Base-by-base conservation (phyloP, 768 basidiomycete genomes). In the Trametes elegans region DNA sequence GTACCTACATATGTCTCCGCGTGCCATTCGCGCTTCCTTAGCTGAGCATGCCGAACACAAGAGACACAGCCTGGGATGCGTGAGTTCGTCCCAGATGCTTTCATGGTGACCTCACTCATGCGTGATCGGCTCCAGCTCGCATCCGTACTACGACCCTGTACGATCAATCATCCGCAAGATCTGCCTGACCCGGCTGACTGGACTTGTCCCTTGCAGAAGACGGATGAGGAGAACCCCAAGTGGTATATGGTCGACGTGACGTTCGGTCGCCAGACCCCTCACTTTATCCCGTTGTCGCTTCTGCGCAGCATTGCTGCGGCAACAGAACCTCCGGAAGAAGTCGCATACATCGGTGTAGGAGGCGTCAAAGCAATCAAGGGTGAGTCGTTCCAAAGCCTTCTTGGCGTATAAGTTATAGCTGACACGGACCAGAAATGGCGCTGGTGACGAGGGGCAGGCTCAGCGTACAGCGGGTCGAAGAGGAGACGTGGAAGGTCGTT, bases 181-280 rank as follows among this genome's bases (percentile, higher is more conserved):
- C n/a, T n/a, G n/a, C 46, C 47, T 24, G 14, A n/a, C 46, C 28
- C 24, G 26, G 26, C 40, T 32, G 5, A 26, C n/a, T 38, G 29
- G 7, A 5, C 32, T 38, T 13, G 28, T 35, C 29, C 31, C 13
- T 10, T 18, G 16, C 63, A 92, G 90, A 95, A 95, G 82, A 81
- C 92, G 2, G 78, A 91, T 52, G 63, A 83, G 63, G 76, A 78
- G 3, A 76, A 83, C 10, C 94, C 94, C 1, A 90, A 80, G 66
- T 98, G 94, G 94, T 94, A 79, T 74, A 98, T 98, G 94, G 89
- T 94, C 31, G 85, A 93, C 62, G 72, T 87, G 47, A 80, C 78
- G 28, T 94, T 95, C 68, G 62, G 70, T 14, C 73, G 80, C 6
- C 82, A 88, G 21, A 79, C 88, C 5, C 61, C 69, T 27, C 76